Evolutionary conservation across 805 yeast genomes (phyloP).

Genomic region (Hanseniaspora meyeri): DNA sequence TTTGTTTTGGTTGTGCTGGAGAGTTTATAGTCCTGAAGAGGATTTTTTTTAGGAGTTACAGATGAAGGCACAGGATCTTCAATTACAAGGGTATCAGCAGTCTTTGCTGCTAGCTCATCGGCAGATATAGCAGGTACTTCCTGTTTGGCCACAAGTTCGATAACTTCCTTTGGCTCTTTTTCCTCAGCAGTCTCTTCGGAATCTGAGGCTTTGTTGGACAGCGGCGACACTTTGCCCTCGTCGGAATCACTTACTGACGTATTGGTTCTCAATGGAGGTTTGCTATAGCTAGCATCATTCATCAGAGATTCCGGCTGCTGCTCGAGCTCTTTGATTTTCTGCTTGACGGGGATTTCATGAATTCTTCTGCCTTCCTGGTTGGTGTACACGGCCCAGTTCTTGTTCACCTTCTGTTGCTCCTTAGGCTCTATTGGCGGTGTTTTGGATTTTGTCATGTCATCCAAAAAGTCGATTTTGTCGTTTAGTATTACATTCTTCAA

Average conservation of each 20-base stretch:
- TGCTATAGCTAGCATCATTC: background rate
- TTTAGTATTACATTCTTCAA: background rate
- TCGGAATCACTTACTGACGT: background rate
- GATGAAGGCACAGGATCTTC: background rate
- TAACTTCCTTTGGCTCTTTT: too few species aligned
- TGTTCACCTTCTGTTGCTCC: background rate
- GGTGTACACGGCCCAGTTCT: constrained; percentile 9
- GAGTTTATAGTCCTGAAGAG: background rate
- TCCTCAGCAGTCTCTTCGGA: background rate
- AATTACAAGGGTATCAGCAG: too few species aligned
- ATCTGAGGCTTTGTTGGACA: too few species aligned
- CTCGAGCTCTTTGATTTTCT: constrained; percentile 3
- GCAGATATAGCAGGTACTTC: too few species aligned
- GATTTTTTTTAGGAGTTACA: background rate
- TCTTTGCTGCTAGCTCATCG: background rate
- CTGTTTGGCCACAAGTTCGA: background rate
- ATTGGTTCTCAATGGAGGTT: background rate
- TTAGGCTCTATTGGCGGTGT: background rate
- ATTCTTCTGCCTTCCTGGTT: constrained; percentile 13
- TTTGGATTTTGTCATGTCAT: background rate
- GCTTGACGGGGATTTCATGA: constrained; percentile 9
- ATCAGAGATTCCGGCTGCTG: background rate
- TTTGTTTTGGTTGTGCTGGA: constrained; percentile 6
- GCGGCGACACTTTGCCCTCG: background rate
- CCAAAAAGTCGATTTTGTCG: background rate